Evolutionary conservation across 148 eudicot genomes (phyloP).

Genomic region (Spergularia marina): DNA sequence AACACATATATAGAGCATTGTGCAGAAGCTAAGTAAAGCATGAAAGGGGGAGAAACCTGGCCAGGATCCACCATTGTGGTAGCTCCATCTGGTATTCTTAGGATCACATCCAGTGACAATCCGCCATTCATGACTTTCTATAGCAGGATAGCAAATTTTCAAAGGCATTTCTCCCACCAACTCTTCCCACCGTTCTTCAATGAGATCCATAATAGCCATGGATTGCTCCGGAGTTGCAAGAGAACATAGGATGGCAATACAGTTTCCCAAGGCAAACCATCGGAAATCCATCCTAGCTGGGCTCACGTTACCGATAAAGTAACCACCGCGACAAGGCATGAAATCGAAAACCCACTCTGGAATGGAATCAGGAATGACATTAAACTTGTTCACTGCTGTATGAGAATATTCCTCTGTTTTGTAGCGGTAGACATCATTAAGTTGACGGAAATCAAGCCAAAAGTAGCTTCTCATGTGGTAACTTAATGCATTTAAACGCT

Average conservation of each 20-base stretch:
- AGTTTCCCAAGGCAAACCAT: constrained; percentile 95
- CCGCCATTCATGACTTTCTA: constrained; percentile 96
- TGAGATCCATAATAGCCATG: constrained; percentile 90
- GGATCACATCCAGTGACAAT: constrained; percentile 97
- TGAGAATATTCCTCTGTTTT: constrained; percentile 98
- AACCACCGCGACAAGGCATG: constrained; percentile 93
- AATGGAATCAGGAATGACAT: constrained; percentile 93
- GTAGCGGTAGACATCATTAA: constrained; percentile 89
- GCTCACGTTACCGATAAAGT: constrained; percentile 92
- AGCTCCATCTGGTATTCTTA: constrained; percentile 98
- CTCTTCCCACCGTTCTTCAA: constrained; percentile 97
- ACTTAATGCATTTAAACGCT: constrained; percentile 86
- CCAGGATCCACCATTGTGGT: constrained; percentile 98
- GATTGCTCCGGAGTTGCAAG: constrained; percentile 97
- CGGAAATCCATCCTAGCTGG: constrained; percentile 98
- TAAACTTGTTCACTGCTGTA: constrained; percentile 91
- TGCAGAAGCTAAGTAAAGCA: constrained; percentile 14
- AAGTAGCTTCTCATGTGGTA: constrained; percentile 94
- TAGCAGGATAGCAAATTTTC: constrained; percentile 82
- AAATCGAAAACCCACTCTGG: constrained; percentile 98
- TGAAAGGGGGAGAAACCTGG: constrained; percentile 61
- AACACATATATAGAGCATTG: not conserved
- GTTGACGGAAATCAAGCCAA: constrained; percentile 93
- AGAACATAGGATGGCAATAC: constrained; percentile 85
- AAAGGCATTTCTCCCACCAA: constrained; percentile 94